Conservation (phyloP, 2,329 filamentous ascomycete genomes). For the Fusarium sulawesiense region DNA sequence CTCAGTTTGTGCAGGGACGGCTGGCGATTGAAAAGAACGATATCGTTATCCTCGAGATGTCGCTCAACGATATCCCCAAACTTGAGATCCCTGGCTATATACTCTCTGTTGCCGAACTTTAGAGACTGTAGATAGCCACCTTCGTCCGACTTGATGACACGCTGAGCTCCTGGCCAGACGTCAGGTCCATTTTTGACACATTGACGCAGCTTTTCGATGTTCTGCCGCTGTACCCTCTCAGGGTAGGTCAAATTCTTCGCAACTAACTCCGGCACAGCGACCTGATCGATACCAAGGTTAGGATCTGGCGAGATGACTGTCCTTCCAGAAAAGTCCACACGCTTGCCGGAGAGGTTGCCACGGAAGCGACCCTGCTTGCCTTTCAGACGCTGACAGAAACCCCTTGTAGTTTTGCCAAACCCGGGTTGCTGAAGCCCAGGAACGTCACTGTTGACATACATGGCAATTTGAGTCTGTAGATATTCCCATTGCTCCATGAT, state of each 20-base stretch:
- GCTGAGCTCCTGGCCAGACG: constrained; percentile 89
- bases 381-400: constrained; percentile 94
- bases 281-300: constrained; percentile 91
- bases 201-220: constrained; percentile 81
- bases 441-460: constrained; percentile 98
- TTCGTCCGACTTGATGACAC: constrained; percentile 77
- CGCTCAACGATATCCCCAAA: constrained; percentile 92
- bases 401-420: constrained; percentile 88
- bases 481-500: constrained; percentile 99
- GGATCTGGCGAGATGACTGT: constrained; percentile 98
- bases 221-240: constrained; percentile 85
- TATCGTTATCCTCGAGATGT: constrained; percentile 93
- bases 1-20: constrained; percentile 98
- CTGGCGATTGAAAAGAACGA: constrained; percentile 97
- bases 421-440: constrained; percentile 91
- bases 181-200: constrained; percentile 80
- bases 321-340: constrained; percentile 96
- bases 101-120: constrained; percentile 77
- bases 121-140: constrained; percentile 77
- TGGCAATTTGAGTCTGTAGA: constrained; percentile 91
- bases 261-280: constrained; percentile 90
- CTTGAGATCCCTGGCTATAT: constrained; percentile 78
- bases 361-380: constrained; percentile 98
- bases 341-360: constrained; percentile 96
- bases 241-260: constrained; percentile 97